Conservation (phyloP, 805 yeast species). For the Saccharomycopsis sp. region DNA sequence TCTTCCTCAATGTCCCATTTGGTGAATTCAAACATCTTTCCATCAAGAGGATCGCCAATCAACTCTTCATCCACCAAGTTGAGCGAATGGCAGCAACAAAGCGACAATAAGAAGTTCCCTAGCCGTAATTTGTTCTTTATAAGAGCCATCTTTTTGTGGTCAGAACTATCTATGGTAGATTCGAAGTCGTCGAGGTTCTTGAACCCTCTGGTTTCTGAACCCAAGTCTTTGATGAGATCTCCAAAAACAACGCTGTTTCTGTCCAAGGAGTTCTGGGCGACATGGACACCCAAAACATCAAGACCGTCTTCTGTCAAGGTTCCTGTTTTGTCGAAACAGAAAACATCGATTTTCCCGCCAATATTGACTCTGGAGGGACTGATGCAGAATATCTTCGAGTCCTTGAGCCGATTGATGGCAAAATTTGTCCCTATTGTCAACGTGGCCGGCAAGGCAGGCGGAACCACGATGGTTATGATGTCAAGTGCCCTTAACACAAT, state of each 20-base stretch:
- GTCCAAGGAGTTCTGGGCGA: slow-evolving; percentile 23
- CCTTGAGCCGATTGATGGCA: slow-evolving; percentile 70
- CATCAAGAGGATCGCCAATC: slow-evolving; percentile 91
- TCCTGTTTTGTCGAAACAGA: slow-evolving; percentile 96
- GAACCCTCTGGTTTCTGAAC: background rate
- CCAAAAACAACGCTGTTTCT: slow-evolving; percentile 17
- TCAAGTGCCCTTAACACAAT: slow-evolving; percentile 89
- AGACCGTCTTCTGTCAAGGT: slow-evolving; percentile 95
- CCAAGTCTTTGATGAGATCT: slow-evolving; percentile 21
- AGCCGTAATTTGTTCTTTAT: slow-evolving; percentile 8
- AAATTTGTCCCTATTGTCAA: slow-evolving; percentile 93
- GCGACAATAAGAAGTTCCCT: slow-evolving; percentile 31
- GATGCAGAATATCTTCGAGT: slow-evolving; percentile 72
- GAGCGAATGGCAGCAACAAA: slow-evolving; percentile 77
- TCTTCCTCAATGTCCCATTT: slow-evolving; percentile 72
- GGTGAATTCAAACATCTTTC: slow-evolving; percentile 88
- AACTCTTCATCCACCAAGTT: slow-evolving; percentile 70
- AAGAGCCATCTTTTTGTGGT: background rate
- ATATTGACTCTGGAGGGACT: slow-evolving; percentile 92
- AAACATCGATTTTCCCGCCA: slow-evolving; percentile 88
- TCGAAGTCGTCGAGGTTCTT: background rate
- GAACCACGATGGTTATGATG: slow-evolving; percentile 92
- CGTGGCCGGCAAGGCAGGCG: slow-evolving; percentile 98
- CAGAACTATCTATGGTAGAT: slow-evolving; percentile 23
- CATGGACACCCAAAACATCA: slow-evolving; percentile 70